Conservation (phyloP, 228 moss, liverwort and hornwort species). For the Sphagnum fallax region DNA sequence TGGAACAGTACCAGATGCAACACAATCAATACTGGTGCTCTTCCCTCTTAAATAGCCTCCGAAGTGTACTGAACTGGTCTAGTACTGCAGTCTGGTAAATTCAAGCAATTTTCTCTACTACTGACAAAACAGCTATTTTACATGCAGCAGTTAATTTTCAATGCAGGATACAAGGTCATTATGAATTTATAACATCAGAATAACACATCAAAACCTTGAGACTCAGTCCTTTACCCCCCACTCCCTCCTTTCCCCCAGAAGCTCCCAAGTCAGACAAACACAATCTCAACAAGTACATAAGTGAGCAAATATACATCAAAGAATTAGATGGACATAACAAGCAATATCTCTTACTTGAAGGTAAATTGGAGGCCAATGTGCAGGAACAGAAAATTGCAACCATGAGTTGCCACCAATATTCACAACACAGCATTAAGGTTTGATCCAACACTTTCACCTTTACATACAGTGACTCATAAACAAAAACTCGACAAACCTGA, state of each 20-base stretch:
- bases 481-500: conserved; percentile 79
- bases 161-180: conserved; percentile 23
- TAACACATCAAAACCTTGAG: too few relatives aligned
- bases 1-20: conserved; percentile 99
- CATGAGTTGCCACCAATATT: conserved; percentile 11
- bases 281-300: too few relatives aligned
- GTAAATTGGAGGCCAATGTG: neutral
- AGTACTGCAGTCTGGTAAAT: neutral
- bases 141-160: conserved; percentile 20
- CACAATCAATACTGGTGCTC: conserved; percentile 79
- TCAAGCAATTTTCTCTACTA: conserved; percentile 6
- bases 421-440: conserved; percentile 7
- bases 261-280: too few relatives aligned
- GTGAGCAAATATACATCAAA: too few relatives aligned
- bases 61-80: neutral
- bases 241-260: too few relatives aligned
- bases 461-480: conserved; percentile 32
- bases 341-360: too few relatives aligned
- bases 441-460: conserved; percentile 3
- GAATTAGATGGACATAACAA: too few relatives aligned
- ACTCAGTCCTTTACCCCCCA: too few relatives aligned
- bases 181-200: neutral
- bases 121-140: conserved; percentile 38
- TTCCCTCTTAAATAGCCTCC: neutral
- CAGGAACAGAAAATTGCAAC: conserved; percentile 3